Base-by-base conservation (phyloP, 805 yeast species). In the Kuraishia ogatae region DNA sequence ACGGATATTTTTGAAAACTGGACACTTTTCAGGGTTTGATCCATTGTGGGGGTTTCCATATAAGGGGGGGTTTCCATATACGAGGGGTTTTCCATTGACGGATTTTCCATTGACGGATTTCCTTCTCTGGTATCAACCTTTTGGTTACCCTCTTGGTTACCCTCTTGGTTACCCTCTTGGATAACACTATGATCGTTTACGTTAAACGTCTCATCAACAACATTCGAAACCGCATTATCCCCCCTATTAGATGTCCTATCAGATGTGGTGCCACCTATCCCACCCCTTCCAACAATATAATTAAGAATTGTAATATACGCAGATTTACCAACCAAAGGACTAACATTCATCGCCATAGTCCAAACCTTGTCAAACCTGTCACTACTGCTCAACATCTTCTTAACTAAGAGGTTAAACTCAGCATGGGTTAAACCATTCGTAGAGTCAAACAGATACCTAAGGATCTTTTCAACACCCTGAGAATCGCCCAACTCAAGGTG, bases 401-500 rank as follows among this genome's bases (percentile, higher is more conserved):
- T 55, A 13, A 69, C 61, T 1, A 71, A 56, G 52, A 66, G 67
- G 47, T 69, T 69, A 58, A 70, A 66, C 53, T 71, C 72, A 20
- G 51, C 53, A 10, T 64, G 62, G 11, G 56, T 59, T 52, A 69
- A 64, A 6, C 60, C 56, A 7, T 65, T 59, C 8, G 64, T 56
- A 49, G 63, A 60, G 15, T 61, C 61, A 29, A 60, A 59, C 6
- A 69, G 62, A 57, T 62, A 65, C 10, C 58, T 55, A 13, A 69
- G 54, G 24, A 70, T 64, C 54, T 67, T 68, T 21, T 64, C 57
- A 1, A 67, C 69, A 43, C 65, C 61, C 10, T 63, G 62, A 39
- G 60, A 64, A 8, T 70, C 64, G 1, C 64, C 61, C 50, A 61
- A 54, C 29, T 57, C 57, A 50, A 71, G 57, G 19, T 66, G 60